Percentiles rank a stretch among this genome's conserved stretches.
Evolutionary conservation across 495 filamentous ascomycete genomes (phyloP).

Genomic region (Penicillium paxilli): DNA sequence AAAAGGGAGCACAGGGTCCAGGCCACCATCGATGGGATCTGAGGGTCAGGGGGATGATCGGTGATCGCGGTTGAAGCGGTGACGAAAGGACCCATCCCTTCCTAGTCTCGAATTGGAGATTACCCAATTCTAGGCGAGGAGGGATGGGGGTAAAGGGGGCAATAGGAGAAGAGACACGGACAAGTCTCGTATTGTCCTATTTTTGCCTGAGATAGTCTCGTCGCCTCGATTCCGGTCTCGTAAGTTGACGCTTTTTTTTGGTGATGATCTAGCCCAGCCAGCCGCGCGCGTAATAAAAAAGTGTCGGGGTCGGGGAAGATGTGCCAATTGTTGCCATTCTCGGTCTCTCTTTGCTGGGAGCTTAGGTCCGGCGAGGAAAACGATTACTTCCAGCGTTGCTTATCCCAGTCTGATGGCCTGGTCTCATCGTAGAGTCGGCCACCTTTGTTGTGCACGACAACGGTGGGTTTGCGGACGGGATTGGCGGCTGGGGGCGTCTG

Average conservation of each 20-base stretch:
- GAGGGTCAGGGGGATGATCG: slow-evolving; percentile 16
- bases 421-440: slow-evolving; percentile 50
- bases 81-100: slow-evolving; percentile 15
- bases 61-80: slow-evolving; percentile 9
- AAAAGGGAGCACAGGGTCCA: slow-evolving; percentile 11
- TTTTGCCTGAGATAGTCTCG: slow-evolving; percentile 9
- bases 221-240: slow-evolving; percentile 27
- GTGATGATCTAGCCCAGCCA: slow-evolving; percentile 6
- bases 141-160: slow-evolving; percentile 1
- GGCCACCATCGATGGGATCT: slow-evolving; percentile 3
- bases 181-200: neutral
- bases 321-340: neutral
- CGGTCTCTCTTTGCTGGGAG: slow-evolving; percentile 1
- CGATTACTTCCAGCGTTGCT: slow-evolving; percentile 50
- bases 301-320: neutral
- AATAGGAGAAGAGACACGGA: slow-evolving; percentile 1
- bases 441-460: slow-evolving; percentile 46
- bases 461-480: slow-evolving; percentile 37
- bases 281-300: slow-evolving; percentile 30
- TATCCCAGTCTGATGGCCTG: slow-evolving; percentile 49
- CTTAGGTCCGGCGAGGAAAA: neutral
- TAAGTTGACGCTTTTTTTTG: slow-evolving; percentile 19
- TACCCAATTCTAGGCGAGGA: neutral
- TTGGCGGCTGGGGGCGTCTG: slow-evolving; percentile 21
- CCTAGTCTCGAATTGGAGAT: slow-evolving; percentile 1